Evolutionary conservation across 345 rosid species (phyloP).

Genomic region (Moringa oleifera): DNA sequence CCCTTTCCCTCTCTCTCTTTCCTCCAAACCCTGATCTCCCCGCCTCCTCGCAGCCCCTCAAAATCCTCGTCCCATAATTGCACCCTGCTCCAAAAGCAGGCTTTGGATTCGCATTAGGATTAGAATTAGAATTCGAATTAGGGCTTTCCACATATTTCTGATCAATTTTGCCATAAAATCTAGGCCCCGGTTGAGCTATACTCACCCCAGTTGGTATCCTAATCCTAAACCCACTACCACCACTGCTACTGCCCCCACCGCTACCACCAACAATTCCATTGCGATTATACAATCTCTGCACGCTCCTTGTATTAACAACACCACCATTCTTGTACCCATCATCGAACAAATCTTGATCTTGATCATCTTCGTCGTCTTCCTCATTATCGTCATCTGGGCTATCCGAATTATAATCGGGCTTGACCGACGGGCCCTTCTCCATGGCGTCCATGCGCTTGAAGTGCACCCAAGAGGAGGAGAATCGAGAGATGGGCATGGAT

Average conservation of each 20-base stretch:
- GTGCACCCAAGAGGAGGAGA: constrained; percentile 86
- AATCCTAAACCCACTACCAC: constrained; percentile 51
- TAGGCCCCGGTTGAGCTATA: constrained; percentile 59
- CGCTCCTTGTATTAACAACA: constrained; percentile 35
- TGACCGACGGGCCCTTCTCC: constrained; percentile 59
- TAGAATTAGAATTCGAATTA: constrained; percentile 11
- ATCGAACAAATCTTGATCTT: constrained; percentile 33
- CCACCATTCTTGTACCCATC: constrained; percentile 39
- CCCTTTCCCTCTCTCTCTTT: constrained; percentile 30
- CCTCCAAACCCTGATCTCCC: constrained; percentile 17
- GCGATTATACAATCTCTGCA: constrained; percentile 59
- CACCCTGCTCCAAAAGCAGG: constrained; percentile 24
- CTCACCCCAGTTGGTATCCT: constrained; percentile 85
- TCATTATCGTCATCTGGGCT: constrained; percentile 29
- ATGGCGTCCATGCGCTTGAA: constrained; percentile 78
- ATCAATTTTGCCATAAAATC: constrained; percentile 40
- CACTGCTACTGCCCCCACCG: constrained; percentile 23
- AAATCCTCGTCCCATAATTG: constrained; percentile 29
- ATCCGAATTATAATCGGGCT: constrained; percentile 31
- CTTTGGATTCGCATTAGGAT: constrained; percentile 14
- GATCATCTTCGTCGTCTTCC: constrained; percentile 40
- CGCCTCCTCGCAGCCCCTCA: constrained; percentile 33
- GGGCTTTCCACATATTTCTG: constrained; percentile 29
- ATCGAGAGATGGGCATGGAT: constrained; percentile 74
- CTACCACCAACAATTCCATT: constrained; percentile 29